Evolutionary conservation across 176 grass and related monocot species (phyloP).

Genomic region (Eragrostis nindensis): DNA sequence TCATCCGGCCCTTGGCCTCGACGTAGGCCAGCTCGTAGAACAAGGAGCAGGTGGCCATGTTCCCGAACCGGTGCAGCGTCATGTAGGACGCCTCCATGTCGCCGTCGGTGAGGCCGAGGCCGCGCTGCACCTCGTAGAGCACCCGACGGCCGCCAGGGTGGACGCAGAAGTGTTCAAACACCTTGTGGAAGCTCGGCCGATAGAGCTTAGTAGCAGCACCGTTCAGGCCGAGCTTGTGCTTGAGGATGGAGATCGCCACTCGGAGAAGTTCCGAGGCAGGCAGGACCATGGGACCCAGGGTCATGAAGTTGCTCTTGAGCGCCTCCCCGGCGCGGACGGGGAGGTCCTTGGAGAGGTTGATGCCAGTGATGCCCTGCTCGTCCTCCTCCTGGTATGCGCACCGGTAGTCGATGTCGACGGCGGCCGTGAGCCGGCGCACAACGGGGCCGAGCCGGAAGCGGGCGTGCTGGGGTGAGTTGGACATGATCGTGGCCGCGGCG

Average conservation of each 20-base stretch:
- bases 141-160: constrained; percentile 20
- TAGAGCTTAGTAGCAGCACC: no score
- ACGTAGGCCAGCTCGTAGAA: constrained; percentile 82
- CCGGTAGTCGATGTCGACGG: not conserved
- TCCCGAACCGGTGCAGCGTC: constrained; percentile 28
- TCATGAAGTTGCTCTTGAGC: not conserved
- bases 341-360: constrained; percentile 15
- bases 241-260: not conserved
- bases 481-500: constrained; percentile 1
- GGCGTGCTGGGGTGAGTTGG: not conserved
- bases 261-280: not conserved
- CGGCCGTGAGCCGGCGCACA: not conserved
- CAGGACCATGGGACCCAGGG: not conserved
- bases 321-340: not conserved
- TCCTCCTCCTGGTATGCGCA: constrained; percentile 22
- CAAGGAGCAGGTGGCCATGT: constrained; percentile 9
- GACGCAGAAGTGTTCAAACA: constrained; percentile 71
- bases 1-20: constrained; percentile 67
- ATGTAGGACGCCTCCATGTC: constrained; percentile 24
- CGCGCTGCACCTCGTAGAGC: not conserved
- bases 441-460: not conserved
- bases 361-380: not conserved
- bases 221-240: not conserved
- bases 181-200: constrained; percentile 36
- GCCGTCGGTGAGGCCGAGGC: not conserved